Conservation (phyloP, 306 rosid genomes). For the Castanea sativa region DNA sequence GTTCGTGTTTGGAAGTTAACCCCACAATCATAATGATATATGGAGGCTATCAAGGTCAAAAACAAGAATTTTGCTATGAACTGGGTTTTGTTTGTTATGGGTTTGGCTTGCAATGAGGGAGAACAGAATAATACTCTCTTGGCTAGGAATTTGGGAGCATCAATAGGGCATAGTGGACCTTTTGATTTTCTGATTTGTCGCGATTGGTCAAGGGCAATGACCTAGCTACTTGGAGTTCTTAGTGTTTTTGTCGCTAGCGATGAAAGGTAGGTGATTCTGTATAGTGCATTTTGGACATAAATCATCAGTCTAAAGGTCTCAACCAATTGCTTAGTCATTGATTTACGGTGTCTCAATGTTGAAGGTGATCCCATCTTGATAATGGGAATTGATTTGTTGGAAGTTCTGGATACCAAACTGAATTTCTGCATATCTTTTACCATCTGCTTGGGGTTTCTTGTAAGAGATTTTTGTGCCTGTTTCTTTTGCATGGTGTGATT, state of each 20-base stretch:
- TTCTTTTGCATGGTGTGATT: not conserved
- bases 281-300: not conserved
- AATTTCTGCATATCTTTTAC: not conserved
- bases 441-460: not conserved
- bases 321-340: not conserved
- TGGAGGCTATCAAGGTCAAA: conserved; percentile 23
- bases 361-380: not conserved
- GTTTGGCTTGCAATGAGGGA: conserved; percentile 6
- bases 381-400: not conserved
- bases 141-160: not conserved
- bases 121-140: not conserved
- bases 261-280: not conserved
- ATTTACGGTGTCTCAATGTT: not conserved
- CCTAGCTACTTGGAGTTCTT: conserved; percentile 13
- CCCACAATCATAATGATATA: conserved; percentile 43
- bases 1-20: conserved; percentile 86
- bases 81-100: conserved; percentile 3
- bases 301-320: not conserved
- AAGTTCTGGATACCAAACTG: not conserved
- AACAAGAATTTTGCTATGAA: not conserved
- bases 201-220: not conserved
- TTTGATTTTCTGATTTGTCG: not conserved
- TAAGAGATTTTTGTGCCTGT: not conserved
- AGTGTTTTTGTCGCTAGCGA: conserved; percentile 1
- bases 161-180: not conserved